Conservation (phyloP, 768 basidiomycete species). For the Boletus speciosus region DNA sequence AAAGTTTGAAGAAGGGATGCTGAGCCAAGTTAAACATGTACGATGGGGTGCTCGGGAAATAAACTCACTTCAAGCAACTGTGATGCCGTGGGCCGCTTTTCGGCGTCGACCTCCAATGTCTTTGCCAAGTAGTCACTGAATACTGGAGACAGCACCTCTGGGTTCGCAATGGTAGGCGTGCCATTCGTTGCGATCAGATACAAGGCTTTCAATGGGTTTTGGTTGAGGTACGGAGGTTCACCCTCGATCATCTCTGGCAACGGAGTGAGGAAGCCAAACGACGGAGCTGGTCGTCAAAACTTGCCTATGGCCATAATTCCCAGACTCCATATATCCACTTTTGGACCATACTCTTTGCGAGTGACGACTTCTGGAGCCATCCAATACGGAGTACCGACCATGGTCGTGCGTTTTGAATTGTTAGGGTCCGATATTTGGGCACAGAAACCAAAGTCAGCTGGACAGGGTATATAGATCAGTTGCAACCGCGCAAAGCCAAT, state of each 20-base stretch:
- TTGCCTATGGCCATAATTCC: constrained; percentile 95
- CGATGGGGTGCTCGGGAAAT: neutral
- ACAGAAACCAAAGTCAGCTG: constrained; percentile 98
- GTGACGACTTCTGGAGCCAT: constrained; percentile 99
- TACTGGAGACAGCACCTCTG: constrained; percentile 65
- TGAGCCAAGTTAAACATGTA: constrained; percentile 27
- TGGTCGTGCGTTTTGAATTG: constrained; percentile 90
- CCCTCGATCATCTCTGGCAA: constrained; percentile 93
- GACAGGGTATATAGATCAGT: constrained; percentile 4
- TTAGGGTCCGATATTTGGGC: constrained; percentile 92
- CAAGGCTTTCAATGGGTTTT: constrained; percentile 93
- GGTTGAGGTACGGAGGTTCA: constrained; percentile 93
- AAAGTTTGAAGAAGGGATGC: constrained; percentile 86
- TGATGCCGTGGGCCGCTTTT: constrained; percentile 86
- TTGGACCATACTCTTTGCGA: constrained; percentile 95
- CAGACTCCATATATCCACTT: constrained; percentile 97
- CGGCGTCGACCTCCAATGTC: constrained; percentile 90
- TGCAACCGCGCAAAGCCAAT: neutral
- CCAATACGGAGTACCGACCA: constrained; percentile 99
- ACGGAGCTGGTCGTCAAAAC: constrained; percentile 16
- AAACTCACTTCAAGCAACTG: constrained; percentile 67
- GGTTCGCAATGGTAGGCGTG: constrained; percentile 94
- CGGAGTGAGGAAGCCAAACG: constrained; percentile 3
- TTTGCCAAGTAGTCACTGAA: constrained; percentile 90
- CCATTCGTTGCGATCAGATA: constrained; percentile 99